Evolutionary conservation across 768 basidiomycete genomes (phyloP).

Genomic region (Pleurotus tuoliensis): DNA sequence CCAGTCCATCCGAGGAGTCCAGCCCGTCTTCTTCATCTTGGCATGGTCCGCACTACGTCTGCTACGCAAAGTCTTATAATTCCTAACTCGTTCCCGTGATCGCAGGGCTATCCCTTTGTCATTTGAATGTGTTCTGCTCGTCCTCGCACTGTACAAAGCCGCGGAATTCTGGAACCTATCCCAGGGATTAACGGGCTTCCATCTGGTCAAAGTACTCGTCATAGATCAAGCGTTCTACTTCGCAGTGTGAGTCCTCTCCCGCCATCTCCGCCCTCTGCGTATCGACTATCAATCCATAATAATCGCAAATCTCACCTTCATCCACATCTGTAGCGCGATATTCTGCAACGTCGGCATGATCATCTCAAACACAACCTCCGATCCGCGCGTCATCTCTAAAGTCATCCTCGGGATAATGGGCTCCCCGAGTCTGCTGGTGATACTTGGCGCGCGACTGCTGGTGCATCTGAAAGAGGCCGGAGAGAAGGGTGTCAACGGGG

Average conservation of each 20-base stretch:
- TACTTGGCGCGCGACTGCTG: neutral
- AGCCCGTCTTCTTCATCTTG: constrained; percentile 3
- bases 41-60: neutral
- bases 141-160: constrained; percentile 6
- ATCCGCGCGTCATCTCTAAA: constrained; percentile 1
- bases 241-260: constrained; percentile 1
- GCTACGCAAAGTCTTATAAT: neutral
- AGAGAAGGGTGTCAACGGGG: neutral
- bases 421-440: constrained; percentile 1
- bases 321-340: neutral
- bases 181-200: neutral
- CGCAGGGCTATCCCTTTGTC: neutral
- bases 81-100: neutral
- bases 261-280: neutral
- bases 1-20: constrained; percentile 1
- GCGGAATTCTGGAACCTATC: constrained; percentile 5
- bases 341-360: constrained; percentile 8
- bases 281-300: neutral
- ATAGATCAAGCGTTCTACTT: constrained; percentile 1
- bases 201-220: constrained; percentile 2
- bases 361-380: constrained; percentile 3
- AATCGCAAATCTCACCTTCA: neutral
- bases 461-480: constrained; percentile 6
- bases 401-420: constrained; percentile 5
- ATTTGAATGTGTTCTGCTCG: neutral